Percentiles rank a stretch among this genome's conserved stretches.
These are phyloP conservation scores for Inga oerstediana DNA, from an alignment of 306 rosid species.

Conservation along the genomic window DNA sequence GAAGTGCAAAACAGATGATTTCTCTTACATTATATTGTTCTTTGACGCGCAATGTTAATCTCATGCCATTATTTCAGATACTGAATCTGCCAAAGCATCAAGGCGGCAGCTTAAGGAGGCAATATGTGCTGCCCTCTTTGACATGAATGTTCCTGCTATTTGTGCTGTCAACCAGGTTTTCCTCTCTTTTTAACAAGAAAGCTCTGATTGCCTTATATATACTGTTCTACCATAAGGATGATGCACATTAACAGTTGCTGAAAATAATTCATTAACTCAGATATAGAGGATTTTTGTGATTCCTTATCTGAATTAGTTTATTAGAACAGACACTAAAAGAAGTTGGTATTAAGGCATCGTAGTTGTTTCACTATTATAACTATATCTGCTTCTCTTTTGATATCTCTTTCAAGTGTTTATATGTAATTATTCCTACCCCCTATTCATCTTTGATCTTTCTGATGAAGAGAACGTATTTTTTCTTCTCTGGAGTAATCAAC, in stretches of 20 bases:
- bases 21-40: neutral
- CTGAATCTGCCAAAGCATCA: constrained; percentile 80
- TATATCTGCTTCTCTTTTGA: neutral
- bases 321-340: constrained; percentile 14
- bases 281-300: constrained; percentile 22
- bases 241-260: neutral
- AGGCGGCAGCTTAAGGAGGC: constrained; percentile 86
- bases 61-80: constrained; percentile 56
- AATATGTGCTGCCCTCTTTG: constrained; percentile 67
- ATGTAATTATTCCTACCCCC: neutral
- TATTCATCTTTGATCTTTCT: constrained; percentile 5
- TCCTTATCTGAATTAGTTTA: constrained; percentile 18
- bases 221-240: constrained; percentile 4
- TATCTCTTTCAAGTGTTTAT: constrained; percentile 3
- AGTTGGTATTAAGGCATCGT: constrained; percentile 1
- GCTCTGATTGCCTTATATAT: neutral
- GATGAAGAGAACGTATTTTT: constrained; percentile 12
- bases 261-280: constrained; percentile 16
- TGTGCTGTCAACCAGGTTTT: constrained; percentile 89
- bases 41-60: neutral
- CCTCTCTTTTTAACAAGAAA: neutral
- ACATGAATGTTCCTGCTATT: constrained; percentile 87
- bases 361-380: neutral
- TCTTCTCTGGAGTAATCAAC: neutral
- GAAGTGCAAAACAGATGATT: neutral